These are phyloP conservation scores for Salix purpurea DNA, from an alignment of 345 rosid genomes.

Conservation along the genomic window DNA sequence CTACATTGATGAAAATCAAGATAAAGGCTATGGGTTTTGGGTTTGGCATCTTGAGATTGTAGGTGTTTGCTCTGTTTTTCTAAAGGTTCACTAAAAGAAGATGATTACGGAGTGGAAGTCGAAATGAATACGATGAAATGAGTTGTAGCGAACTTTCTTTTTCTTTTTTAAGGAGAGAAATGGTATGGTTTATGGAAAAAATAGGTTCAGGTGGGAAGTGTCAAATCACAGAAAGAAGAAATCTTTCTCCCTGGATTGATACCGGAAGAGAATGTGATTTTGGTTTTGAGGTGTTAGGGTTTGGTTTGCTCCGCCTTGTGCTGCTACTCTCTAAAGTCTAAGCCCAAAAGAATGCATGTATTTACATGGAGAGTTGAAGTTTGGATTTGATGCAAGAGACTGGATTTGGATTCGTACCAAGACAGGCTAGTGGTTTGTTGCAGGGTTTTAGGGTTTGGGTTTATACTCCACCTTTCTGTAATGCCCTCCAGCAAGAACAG, in stretches of 20 bases:
- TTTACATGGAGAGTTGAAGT: neutral
- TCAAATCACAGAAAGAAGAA: neutral
- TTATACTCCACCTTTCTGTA: constrained; percentile 1
- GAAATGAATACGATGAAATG: neutral
- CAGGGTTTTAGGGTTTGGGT: constrained; percentile 10
- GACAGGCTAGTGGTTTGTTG: neutral
- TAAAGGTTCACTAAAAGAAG: neutral
- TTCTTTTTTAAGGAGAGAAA: neutral
- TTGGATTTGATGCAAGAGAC: neutral
- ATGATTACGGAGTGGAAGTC: neutral
- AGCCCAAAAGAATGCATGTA: neutral
- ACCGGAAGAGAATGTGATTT: neutral
- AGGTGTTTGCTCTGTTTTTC: neutral
- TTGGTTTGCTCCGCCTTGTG: neutral
- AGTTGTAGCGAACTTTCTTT: neutral
- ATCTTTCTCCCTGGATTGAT: neutral
- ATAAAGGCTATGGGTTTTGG: constrained; percentile 19
- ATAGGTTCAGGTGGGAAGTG: neutral
- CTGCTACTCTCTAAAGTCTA: neutral
- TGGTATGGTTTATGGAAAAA: neutral
- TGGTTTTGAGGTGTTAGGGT: constrained; percentile 4
- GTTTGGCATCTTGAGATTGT: constrained; percentile 31
- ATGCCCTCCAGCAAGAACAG: constrained; percentile 22
- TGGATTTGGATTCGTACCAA: neutral
- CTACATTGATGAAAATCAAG: constrained; percentile 37